Evolutionary conservation across 2,329 filamentous ascomycete species (phyloP).

Genomic region (Trichoderma asperellum): DNA sequence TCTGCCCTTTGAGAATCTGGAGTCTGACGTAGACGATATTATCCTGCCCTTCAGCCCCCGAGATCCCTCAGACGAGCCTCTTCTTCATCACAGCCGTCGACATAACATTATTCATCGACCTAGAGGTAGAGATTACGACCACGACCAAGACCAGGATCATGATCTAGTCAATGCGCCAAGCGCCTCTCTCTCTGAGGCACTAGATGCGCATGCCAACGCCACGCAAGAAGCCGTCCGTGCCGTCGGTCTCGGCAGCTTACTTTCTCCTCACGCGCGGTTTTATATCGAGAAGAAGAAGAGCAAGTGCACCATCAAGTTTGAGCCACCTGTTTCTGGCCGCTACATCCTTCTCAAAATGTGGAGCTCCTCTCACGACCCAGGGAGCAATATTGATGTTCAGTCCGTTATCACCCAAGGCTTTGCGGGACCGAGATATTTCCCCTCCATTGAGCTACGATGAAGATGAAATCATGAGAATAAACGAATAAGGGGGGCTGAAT

Average conservation of each 20-base stretch:
- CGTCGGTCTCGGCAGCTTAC: slow-evolving; percentile 59
- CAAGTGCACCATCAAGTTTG: slow-evolving; percentile 84
- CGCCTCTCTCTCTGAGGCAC: slow-evolving; percentile 41
- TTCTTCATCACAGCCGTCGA: slow-evolving; percentile 35
- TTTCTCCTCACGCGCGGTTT: slow-evolving; percentile 79
- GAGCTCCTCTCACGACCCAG: slow-evolving; percentile 70
- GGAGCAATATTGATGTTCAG: slow-evolving; percentile 84
- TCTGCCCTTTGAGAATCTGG: slow-evolving; percentile 58
- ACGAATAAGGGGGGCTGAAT: background rate
- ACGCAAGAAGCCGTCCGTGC: slow-evolving; percentile 61
- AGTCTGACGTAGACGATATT: slow-evolving; percentile 43
- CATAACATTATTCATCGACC: slow-evolving; percentile 33
- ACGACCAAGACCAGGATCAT: background rate
- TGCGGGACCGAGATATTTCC: slow-evolving; percentile 83
- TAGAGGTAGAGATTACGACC: slow-evolving; percentile 32
- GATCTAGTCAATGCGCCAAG: slow-evolving; percentile 4
- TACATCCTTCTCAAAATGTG: slow-evolving; percentile 91
- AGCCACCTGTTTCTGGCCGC: slow-evolving; percentile 77
- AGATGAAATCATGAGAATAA: background rate
- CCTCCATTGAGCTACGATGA: slow-evolving; percentile 65
- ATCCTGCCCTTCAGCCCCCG: slow-evolving; percentile 36
- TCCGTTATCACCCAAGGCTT: slow-evolving; percentile 82
- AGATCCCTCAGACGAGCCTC: slow-evolving; percentile 35
- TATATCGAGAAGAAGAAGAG: slow-evolving; percentile 81
- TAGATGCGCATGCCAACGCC: slow-evolving; percentile 55